Conservation (phyloP, 2,329 filamentous ascomycete species). For the Bertia moriformis region DNA sequence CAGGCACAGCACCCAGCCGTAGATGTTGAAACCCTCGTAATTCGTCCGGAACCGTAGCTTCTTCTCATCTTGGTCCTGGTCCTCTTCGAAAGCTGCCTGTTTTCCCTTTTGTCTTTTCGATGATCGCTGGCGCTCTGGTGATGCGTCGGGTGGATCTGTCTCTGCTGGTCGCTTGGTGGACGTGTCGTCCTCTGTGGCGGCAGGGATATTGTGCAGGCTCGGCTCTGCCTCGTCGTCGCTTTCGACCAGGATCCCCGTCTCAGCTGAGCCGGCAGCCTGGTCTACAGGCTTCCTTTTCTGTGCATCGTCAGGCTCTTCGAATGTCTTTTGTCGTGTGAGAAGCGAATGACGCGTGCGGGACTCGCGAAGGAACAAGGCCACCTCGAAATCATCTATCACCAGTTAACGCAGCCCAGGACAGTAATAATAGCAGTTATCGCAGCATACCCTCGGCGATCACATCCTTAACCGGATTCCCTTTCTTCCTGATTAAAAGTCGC, state of each 20-base stretch:
- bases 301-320: conserved; percentile 48
- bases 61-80: conserved; percentile 62
- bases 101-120: conserved; percentile 24
- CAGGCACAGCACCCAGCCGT: conserved; percentile 80
- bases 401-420: no score
- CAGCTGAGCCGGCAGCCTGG: conserved; percentile 25
- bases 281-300: conserved; percentile 37
- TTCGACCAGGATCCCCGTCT: background rate
- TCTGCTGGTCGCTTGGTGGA: background rate
- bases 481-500: conserved; percentile 38
- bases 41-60: conserved; percentile 73
- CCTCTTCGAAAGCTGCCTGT: conserved; percentile 8
- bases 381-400: conserved; percentile 97
- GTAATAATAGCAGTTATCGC: conserved; percentile 4
- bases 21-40: conserved; percentile 93
- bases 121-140: conserved; percentile 21
- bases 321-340: conserved; percentile 71
- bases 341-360: conserved; percentile 73
- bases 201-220: conserved; percentile 40
- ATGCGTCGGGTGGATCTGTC: no score
- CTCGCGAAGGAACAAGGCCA: conserved; percentile 84
- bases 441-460: conserved; percentile 62
- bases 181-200: conserved; percentile 3
- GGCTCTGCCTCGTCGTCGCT: conserved; percentile 40
- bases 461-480: conserved; percentile 68